Evolutionary conservation across 1,284 basidiomycete genomes (phyloP), one percentile per base, ranked within the genome.

Genomic region (Trichosporon sp.): DNA sequence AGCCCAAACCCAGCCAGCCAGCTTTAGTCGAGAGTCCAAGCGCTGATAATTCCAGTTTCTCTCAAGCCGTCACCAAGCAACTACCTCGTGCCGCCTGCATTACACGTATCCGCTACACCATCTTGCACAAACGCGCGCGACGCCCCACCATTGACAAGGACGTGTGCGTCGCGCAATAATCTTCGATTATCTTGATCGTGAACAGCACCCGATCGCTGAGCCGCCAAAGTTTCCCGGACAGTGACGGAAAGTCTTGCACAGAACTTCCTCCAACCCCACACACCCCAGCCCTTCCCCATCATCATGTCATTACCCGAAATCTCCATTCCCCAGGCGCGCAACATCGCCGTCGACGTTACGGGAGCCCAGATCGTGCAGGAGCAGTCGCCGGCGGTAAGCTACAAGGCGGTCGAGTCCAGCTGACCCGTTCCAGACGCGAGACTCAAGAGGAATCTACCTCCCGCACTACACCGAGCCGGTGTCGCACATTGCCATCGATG

Each of bases 391-490:
- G 92, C 94, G 86, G 93, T 94, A 77, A 82, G 90, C 85, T 66
- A 51, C 43, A 4, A n/a, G 2, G 8, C 19, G 3, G 1, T 26
- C 10, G 2, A 3, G 2, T 11, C 4, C 68, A 43, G 8, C 65
- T 68, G 48, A 46, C 65, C 8, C 1, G 14, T 69, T 54, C 16
- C 70, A 96, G 93, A 96, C 93, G 46, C 87, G 93, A 75, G 94
- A 96, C 83, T 95, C 93, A 78, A 88, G 94, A 80, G 94, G 94
- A 14, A 97, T 98, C 79, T 97, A 97, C 84, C 88, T 98, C 66
- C 95, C 95, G 67, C 94, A 96, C 83, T 91, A 97, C 85, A 96
- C 96, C 75, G 95, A 98, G 84, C 92, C 93, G 12, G 91, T 97
- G n/a, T 96, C 94, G 46, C 93, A 96, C 83, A 94, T 97, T 71